Evolutionary conservation across 2,329 filamentous ascomycete species (phyloP), one percentile per base, ranked within the genome.

Genomic region (Neofusicoccum ribis): DNA sequence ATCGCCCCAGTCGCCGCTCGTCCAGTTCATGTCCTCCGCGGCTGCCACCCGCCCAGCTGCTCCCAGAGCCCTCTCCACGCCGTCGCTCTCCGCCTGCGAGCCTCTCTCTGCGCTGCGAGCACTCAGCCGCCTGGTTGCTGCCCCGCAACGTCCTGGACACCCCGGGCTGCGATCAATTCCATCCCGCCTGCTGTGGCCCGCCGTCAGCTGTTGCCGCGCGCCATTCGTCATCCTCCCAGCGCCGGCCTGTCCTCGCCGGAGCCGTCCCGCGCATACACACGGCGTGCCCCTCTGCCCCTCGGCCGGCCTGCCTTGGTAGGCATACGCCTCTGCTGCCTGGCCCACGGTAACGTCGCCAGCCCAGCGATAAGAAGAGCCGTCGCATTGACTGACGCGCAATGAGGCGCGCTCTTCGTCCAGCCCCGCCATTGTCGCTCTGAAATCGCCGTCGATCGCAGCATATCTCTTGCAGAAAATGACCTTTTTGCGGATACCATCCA

Each of bases 161-260:
- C 61, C 59, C 47, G 34, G 36, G 14, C 44, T 14, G 37, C 36
- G 60, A 11, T 39, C 61, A 64, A 56, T 64, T 64, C 47, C 60
- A 34, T 20, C 44, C 34, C 23, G 34, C 36, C 36, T 36, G n/a
- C 58, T 47, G n/a, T 49, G 27, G 27, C 31, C 43, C 34, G 49
- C 49, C 49, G 31, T 20, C 58, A 49, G 41, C 58, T 34, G 36
- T 43, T 8, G 43, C 43, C n/a, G 43, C 43, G 37, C 61, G 61
- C 47, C 49, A 52, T 44, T 54, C 27, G 27, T 47, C 61, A 56
- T 52, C 61, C 27, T 17, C 9, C 8, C 39, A 17, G 37, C 14
- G 47, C 49, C 54, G 20, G 20, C 39, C 12, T 44, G 27, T 9
- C 44, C 37, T 59, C 20, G 11, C 54, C 54, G 54, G 54, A 34